phyloP scores from a whole-genome alignment of 2,329 filamentous ascomycete species.

The Epichloe baconii region DNA sequence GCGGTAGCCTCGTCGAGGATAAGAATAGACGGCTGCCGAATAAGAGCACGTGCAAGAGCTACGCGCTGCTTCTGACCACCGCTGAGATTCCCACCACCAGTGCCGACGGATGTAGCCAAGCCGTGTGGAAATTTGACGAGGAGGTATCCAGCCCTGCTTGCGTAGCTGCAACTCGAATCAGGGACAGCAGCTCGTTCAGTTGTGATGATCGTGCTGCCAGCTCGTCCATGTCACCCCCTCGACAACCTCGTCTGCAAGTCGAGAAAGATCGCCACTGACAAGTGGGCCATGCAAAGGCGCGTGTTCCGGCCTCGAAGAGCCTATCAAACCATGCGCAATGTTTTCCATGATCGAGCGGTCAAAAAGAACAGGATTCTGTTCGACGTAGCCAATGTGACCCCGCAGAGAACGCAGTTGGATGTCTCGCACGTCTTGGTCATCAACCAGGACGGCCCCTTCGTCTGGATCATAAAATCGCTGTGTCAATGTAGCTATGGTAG shows the following conservation, averaged over 20 bases:
- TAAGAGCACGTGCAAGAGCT: constrained; percentile 34
- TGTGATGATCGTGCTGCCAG: background rate
- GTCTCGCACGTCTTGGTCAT: constrained; percentile 31
- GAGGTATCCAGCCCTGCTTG: background rate
- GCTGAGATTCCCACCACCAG: constrained; percentile 46
- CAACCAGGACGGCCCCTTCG: constrained; percentile 24
- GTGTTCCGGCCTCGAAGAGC: constrained; percentile 32
- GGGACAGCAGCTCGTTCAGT: background rate
- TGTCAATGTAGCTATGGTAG: constrained; percentile 51
- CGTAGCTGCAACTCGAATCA: background rate
- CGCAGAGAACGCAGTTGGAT: constrained; percentile 46
- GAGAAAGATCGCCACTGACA: background rate
- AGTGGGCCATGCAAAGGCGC: constrained; percentile 18
- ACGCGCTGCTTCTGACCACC: constrained; percentile 52
- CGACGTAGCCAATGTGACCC: constrained; percentile 42
- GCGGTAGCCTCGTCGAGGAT: constrained; percentile 43
- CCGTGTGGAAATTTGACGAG: background rate
- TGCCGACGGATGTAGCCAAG: constrained; percentile 30
- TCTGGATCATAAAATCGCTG: constrained; percentile 51
- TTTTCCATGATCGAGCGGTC: constrained; percentile 42
- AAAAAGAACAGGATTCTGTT: constrained; percentile 50
- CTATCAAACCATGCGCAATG: constrained; percentile 28
- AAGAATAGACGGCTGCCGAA: constrained; percentile 29
- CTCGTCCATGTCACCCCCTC: background rate
- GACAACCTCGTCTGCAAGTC: background rate